Evolutionary conservation across 441 rosid genomes (phyloP).

Genomic region (Arabidopsis hybrid): DNA sequence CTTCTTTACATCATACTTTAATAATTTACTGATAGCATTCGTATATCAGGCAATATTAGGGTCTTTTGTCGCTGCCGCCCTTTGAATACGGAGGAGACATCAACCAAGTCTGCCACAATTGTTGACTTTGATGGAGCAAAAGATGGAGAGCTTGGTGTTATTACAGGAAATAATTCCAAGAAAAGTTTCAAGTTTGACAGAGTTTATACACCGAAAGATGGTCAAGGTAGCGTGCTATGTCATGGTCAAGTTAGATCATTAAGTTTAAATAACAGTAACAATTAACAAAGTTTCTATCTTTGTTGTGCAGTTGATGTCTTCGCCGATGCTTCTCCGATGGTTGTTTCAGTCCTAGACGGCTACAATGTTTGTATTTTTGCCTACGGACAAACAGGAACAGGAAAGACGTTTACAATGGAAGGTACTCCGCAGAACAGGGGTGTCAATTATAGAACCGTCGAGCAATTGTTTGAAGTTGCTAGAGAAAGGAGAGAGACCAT

Average conservation of each 20-base stretch:
- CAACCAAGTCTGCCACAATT: slow-evolving; percentile 57
- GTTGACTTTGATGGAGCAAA: slow-evolving; percentile 79
- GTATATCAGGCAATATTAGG: slow-evolving; percentile 78
- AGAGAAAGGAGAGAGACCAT: slow-evolving; percentile 73
- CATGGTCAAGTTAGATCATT: slow-evolving; percentile 18
- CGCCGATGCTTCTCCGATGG: slow-evolving; percentile 83
- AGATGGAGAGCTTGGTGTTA: slow-evolving; percentile 81
- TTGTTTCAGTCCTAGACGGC: slow-evolving; percentile 84
- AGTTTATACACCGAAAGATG: slow-evolving; percentile 74
- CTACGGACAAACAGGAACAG: slow-evolving; percentile 96
- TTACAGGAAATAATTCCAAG: slow-evolving; percentile 62
- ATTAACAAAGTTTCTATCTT: slow-evolving; percentile 29
- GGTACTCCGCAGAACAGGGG: slow-evolving; percentile 81
- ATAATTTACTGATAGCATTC: slow-evolving; percentile 25
- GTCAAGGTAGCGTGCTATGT: slow-evolving; percentile 66
- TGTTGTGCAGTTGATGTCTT: slow-evolving; percentile 71
- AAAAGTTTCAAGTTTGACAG: slow-evolving; percentile 80
- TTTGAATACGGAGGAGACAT: slow-evolving; percentile 63
- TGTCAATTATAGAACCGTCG: slow-evolving; percentile 88
- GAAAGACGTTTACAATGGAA: slow-evolving; percentile 97
- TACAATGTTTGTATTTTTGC: slow-evolving; percentile 97
- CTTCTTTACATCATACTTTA: slow-evolving; percentile 23
- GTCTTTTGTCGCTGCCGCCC: slow-evolving; percentile 96
- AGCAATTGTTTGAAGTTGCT: slow-evolving; percentile 68
- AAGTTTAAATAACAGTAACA: not conserved